These are phyloP conservation scores for Blakeslea trispora DNA, from an alignment of 371 early-diverging fungal genomes.

Conservation along the genomic window DNA sequence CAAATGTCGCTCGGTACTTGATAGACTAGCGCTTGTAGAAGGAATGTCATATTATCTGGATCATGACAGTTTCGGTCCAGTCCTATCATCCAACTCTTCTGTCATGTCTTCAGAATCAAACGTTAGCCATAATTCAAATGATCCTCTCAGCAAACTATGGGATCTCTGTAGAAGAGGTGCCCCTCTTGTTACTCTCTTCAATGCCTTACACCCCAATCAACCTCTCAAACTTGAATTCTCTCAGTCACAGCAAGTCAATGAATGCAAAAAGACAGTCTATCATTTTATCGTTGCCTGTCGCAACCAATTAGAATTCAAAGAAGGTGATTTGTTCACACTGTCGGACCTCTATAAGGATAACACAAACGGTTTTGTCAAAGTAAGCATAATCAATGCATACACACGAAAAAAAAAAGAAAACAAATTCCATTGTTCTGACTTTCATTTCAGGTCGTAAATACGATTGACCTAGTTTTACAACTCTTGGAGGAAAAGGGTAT, in stretches of 20 bases:
- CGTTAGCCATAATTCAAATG: slow-evolving; percentile 32
- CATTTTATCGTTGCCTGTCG: slow-evolving; percentile 76
- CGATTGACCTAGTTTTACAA: slow-evolving; percentile 68
- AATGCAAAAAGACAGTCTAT: slow-evolving; percentile 83
- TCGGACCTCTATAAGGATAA: slow-evolving; percentile 90
- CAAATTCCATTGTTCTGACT: too few relatives aligned
- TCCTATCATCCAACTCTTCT: slow-evolving; percentile 20
- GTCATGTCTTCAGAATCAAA: slow-evolving; percentile 30
- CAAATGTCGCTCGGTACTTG: slow-evolving; percentile 60
- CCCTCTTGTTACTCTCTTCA: slow-evolving; percentile 81
- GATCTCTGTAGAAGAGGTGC: slow-evolving; percentile 84
- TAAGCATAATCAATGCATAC: slow-evolving; percentile 34
- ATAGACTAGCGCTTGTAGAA: slow-evolving; percentile 60
- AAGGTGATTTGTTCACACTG: slow-evolving; percentile 84
- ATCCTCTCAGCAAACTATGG: slow-evolving; percentile 90
- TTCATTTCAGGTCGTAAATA: slow-evolving; percentile 55
- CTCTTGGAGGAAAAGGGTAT: slow-evolving; percentile 68
- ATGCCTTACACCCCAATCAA: slow-evolving; percentile 67
- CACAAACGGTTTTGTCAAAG: slow-evolving; percentile 94
- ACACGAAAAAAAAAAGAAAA: not conserved
- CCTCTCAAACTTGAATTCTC: slow-evolving; percentile 56
- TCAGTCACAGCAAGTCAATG: slow-evolving; percentile 39
- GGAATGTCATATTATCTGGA: slow-evolving; percentile 61
- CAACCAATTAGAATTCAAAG: slow-evolving; percentile 64
- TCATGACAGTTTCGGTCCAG: slow-evolving; percentile 7